Evolutionary conservation across 2,329 filamentous ascomycete species (phyloP).

Genomic region (Pseudofabraea citricarpa): DNA sequence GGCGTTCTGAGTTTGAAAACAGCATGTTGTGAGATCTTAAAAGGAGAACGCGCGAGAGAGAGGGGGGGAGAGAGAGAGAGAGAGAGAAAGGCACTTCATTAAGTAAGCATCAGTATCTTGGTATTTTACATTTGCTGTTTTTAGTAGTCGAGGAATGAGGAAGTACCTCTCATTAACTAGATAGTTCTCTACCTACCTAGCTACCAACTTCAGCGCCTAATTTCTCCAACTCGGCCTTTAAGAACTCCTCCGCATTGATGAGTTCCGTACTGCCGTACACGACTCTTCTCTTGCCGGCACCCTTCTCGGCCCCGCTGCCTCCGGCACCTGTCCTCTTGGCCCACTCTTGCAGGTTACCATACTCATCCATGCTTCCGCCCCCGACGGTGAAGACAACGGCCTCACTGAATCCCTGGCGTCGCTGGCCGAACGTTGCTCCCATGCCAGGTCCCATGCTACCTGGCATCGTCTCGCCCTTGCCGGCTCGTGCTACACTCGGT

Average conservation of each 20-base stretch:
- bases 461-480: conserved; percentile 38
- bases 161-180: no score
- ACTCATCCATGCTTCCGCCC: conserved; percentile 97
- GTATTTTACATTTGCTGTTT: no score
- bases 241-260: conserved; percentile 64
- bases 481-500: conserved; percentile 50
- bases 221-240: conserved; percentile 57
- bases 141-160: no score
- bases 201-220: conserved; percentile 51
- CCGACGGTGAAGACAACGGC: conserved; percentile 93
- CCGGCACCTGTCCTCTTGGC: conserved; percentile 65
- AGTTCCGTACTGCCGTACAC: conserved; percentile 93
- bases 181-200: no score
- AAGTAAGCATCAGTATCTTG: no score
- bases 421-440: conserved; percentile 82
- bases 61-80: no score
- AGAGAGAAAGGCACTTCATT: no score
- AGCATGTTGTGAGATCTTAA: no score
- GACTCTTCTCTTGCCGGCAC: conserved; percentile 70
- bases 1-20: no score
- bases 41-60: no score
- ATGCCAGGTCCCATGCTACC: conserved; percentile 52
- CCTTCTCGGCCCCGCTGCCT: conserved; percentile 35
- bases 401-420: conserved; percentile 83
- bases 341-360: conserved; percentile 97